Percentiles rank a stretch among this genome's conserved stretches.
Conservation (phyloP, 108 stramenopile genomes). For the Seminavis robusta region DNA sequence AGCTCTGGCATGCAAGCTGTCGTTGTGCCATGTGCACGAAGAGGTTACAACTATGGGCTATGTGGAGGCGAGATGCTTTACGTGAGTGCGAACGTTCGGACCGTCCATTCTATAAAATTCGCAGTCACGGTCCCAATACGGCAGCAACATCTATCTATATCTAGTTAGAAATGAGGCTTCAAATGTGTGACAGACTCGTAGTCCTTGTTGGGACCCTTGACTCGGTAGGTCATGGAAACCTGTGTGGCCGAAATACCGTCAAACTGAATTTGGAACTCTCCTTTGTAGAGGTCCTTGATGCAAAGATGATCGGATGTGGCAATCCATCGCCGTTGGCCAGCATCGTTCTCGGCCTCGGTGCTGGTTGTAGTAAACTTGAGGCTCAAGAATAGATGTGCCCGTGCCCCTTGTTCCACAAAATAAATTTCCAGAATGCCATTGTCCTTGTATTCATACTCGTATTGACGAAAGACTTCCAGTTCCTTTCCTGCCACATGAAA, state of each 20-base stretch:
- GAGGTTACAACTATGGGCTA: too few species aligned
- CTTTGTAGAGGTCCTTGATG: constrained; percentile 67
- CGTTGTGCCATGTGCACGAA: too few species aligned
- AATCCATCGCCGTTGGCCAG: constrained; percentile 35
- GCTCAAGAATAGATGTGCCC: constrained; percentile 61
- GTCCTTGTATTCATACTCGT: constrained; percentile 36
- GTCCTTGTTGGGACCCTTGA: constrained; percentile 66
- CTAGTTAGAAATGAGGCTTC: too few species aligned
- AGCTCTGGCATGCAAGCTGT: too few species aligned
- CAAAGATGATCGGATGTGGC: constrained; percentile 73
- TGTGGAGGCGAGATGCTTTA: too few species aligned
- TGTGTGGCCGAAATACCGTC: constrained; percentile 55
- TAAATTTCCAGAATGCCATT: constrained; percentile 50
- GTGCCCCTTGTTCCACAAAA: constrained; percentile 61
- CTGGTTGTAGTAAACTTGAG: constrained; percentile 43
- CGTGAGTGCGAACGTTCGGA: too few species aligned
- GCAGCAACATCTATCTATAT: too few species aligned
- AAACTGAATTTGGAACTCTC: constrained; percentile 47
- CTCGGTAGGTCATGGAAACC: constrained; percentile 58
- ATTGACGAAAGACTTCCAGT: constrained; percentile 66
- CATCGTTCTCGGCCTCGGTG: constrained; percentile 3
- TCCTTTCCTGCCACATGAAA: constrained; percentile 49
- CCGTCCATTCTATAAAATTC: too few species aligned
- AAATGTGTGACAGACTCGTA: constrained; percentile 66
- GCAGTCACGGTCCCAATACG: too few species aligned